phyloP scores from a whole-genome alignment of 768 basidiomycete species.

The Melanogaster broomeanus region DNA sequence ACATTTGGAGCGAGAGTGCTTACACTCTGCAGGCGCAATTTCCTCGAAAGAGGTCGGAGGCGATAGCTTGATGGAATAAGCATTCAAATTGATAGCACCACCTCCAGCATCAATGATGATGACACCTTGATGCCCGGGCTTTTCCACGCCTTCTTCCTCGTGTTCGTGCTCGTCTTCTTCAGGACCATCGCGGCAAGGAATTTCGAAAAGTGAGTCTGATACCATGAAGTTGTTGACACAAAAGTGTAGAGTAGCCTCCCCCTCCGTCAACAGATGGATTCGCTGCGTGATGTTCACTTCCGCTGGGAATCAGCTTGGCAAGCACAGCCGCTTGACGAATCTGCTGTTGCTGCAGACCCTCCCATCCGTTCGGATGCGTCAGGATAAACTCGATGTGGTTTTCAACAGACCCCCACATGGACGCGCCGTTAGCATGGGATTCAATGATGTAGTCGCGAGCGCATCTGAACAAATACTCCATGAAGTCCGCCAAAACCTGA shows the following conservation, averaged over 20 bases:
- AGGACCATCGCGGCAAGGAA: not conserved
- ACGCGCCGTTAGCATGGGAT: constrained; percentile 24
- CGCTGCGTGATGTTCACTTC: constrained; percentile 6
- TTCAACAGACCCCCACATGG: constrained; percentile 10
- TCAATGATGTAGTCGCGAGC: constrained; percentile 13
- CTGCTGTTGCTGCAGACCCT: too few relatives aligned
- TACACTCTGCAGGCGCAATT: constrained; percentile 32
- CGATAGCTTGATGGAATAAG: constrained; percentile 25
- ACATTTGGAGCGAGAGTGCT: not conserved
- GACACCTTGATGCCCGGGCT: constrained; percentile 30
- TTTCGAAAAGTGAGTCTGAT: constrained; percentile 22
- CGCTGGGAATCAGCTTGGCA: constrained; percentile 22
- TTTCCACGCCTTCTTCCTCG: not conserved
- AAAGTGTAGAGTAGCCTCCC: constrained; percentile 25
- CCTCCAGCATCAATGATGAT: constrained; percentile 48
- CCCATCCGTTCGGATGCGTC: constrained; percentile 33
- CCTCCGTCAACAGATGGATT: constrained; percentile 24
- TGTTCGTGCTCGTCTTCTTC: constrained; percentile 1
- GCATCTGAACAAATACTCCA: constrained; percentile 16
- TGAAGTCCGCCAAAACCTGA: constrained; percentile 19
- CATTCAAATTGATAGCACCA: constrained; percentile 39
- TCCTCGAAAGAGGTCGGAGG: constrained; percentile 32
- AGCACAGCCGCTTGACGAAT: too few relatives aligned
- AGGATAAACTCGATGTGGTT: constrained; percentile 20
- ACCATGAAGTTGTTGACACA: constrained; percentile 47